These are phyloP conservation scores for Lodderomyces orthopsilosis DNA, from an alignment of 1,139 yeast species.

Conservation along the genomic window DNA sequence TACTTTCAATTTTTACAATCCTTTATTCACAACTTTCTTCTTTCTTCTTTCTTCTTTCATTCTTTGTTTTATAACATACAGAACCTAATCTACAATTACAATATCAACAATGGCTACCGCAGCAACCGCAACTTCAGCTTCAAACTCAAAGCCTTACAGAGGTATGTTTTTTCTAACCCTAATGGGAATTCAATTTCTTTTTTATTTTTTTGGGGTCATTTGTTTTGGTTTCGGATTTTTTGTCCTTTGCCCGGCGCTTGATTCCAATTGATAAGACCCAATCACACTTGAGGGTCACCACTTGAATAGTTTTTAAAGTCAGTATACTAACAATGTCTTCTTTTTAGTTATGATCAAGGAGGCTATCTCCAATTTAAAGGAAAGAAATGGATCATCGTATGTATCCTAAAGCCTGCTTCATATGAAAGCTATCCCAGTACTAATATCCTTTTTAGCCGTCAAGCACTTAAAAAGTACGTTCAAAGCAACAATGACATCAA, in stretches of 20 bases:
- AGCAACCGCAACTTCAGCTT: constrained; percentile 14
- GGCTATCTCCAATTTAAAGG: constrained; percentile 70
- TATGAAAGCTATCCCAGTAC: too few relatives aligned
- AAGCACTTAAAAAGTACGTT: constrained; percentile 72
- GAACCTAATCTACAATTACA: background rate
- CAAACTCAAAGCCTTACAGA: constrained; percentile 38
- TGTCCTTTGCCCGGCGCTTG: background rate
- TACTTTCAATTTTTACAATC: background rate
- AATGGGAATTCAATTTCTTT: too few relatives aligned
- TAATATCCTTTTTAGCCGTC: constrained; percentile 46
- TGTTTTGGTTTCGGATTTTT: constrained; percentile 1
- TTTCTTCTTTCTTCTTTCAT: constrained; percentile 4
- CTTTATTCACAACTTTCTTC: background rate
- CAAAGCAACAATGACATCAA: constrained; percentile 59
- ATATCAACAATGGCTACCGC: constrained; percentile 21
- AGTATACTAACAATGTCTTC: constrained; percentile 1
- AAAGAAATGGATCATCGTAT: constrained; percentile 78
- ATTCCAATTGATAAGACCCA: too few relatives aligned
- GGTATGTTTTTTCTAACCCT: constrained; percentile 50
- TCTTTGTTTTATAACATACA: constrained; percentile 3
- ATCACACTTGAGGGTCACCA: too few relatives aligned
- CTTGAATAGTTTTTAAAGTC: too few relatives aligned
- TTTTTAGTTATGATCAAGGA: constrained; percentile 67
- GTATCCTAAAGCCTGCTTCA: too few relatives aligned
- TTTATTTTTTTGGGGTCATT: constrained; percentile 1